Percentiles rank a stretch among this genome's conserved stretches.
Conservation (phyloP, 2,329 filamentous ascomycete species). For the Cladophialophora exuberans region DNA sequence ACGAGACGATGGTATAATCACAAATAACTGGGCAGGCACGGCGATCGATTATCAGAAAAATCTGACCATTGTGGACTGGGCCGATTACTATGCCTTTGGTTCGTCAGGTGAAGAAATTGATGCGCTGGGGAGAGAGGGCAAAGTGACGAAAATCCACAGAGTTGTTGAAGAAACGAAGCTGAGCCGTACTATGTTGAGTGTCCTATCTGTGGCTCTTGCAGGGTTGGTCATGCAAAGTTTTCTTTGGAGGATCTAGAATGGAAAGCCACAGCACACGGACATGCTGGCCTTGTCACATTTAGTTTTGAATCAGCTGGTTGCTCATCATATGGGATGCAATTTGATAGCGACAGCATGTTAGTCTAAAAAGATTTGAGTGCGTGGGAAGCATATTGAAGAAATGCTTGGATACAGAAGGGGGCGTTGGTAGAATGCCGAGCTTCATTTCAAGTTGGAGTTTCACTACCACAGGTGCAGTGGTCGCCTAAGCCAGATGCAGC, state of each 20-base stretch:
- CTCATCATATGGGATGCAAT: too few relatives aligned
- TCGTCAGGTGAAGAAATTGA: constrained; percentile 33
- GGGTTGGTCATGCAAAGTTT: constrained; percentile 9
- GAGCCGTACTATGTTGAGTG: constrained; percentile 14
- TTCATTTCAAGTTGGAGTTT: too few relatives aligned
- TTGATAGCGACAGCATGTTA: too few relatives aligned
- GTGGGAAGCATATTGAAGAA: too few relatives aligned
- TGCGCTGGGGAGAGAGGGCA: constrained; percentile 28
- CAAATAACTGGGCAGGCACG: constrained; percentile 60
- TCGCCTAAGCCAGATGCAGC: neutral
- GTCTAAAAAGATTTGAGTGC: too few relatives aligned
- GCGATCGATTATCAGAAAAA: constrained; percentile 59
- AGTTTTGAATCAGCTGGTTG: too few relatives aligned
- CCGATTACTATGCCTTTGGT: constrained; percentile 37
- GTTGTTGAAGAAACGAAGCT: constrained; percentile 19
- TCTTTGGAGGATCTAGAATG: constrained; percentile 7
- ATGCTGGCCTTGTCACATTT: too few relatives aligned
- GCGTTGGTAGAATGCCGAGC: too few relatives aligned
- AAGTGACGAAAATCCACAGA: constrained; percentile 24
- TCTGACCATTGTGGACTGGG: constrained; percentile 38
- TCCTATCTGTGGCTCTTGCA: constrained; percentile 4
- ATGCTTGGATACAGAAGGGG: too few relatives aligned
- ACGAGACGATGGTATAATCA: constrained; percentile 56
- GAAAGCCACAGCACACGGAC: too few relatives aligned
- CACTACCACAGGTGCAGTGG: too few relatives aligned